These are phyloP conservation scores for Ogataea henricii DNA, from an alignment of 805 yeast species.

Conservation along the genomic window DNA sequence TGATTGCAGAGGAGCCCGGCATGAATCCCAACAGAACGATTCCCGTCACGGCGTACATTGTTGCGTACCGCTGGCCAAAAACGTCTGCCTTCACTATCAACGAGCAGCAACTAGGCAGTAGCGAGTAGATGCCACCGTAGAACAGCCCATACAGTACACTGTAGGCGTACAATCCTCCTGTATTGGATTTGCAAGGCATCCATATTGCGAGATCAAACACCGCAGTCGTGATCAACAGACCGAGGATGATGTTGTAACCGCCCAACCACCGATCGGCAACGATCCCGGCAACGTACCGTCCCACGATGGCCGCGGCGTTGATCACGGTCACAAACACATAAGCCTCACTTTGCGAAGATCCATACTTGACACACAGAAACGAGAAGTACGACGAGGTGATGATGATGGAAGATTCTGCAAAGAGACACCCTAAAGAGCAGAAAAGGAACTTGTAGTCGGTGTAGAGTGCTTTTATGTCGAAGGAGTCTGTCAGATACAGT, in stretches of 20 bases:
- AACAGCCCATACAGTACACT: conserved; percentile 54
- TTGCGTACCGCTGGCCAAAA: conserved; percentile 66
- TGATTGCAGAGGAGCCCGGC: conserved; percentile 37
- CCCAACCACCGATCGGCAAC: conserved; percentile 41
- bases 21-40: conserved; percentile 42
- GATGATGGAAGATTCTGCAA: conserved; percentile 49
- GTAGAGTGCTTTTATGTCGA: conserved; percentile 39
- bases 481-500: conserved; percentile 26
- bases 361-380: conserved; percentile 48
- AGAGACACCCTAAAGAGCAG: conserved; percentile 45
- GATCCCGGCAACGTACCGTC: conserved; percentile 30
- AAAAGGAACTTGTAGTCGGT: conserved; percentile 43
- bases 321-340: conserved; percentile 47
- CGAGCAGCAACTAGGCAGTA: conserved; percentile 63
- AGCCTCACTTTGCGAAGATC: conserved; percentile 42
- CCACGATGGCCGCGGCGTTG: conserved; percentile 43
- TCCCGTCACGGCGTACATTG: conserved; percentile 48
- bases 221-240: conserved; percentile 33
- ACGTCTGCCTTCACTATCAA: conserved; percentile 55
- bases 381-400: conserved; percentile 49
- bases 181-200: conserved; percentile 57
- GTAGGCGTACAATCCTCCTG: conserved; percentile 48
- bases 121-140: conserved; percentile 57
- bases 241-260: conserved; percentile 50
- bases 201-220: conserved; percentile 53